Conservation (phyloP, 1,284 basidiomycete species). For the Heterobasidion irregulare region DNA sequence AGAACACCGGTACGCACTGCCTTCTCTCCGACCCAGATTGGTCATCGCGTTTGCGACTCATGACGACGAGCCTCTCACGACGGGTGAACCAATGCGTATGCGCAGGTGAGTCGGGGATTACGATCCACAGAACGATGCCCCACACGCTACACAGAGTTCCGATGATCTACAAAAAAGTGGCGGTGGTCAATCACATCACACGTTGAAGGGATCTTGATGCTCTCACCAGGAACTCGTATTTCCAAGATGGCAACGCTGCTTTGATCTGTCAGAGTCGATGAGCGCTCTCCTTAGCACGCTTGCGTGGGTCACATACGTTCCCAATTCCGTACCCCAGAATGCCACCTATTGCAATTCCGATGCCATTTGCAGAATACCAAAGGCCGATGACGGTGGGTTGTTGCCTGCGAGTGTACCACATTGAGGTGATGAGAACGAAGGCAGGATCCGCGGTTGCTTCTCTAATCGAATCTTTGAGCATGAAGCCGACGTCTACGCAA, state of each 20-base stretch:
- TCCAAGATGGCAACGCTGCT: background rate
- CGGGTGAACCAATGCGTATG: constrained; percentile 25
- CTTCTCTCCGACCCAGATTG: constrained; percentile 20
- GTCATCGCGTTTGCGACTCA: constrained; percentile 23
- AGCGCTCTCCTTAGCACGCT: constrained; percentile 10
- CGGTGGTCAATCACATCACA: background rate
- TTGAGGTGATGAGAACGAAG: constrained; percentile 30
- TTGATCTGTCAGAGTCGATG: background rate
- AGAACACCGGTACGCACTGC: constrained; percentile 9
- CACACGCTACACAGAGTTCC: constrained; percentile 19
- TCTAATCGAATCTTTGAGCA: too few species aligned
- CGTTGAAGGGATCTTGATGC: background rate
- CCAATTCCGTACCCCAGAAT: constrained; percentile 22
- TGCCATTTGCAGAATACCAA: constrained; percentile 22
- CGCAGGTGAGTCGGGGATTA: constrained; percentile 26
- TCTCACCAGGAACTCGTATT: background rate
- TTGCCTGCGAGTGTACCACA: constrained; percentile 33
- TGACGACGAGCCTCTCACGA: constrained; percentile 23
- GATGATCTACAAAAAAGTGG: constrained; percentile 13
- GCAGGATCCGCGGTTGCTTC: constrained; percentile 28
- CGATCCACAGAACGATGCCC: constrained; percentile 18
- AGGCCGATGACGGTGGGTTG: constrained; percentile 28
- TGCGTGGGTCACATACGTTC: constrained; percentile 2
- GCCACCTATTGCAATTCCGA: constrained; percentile 20
- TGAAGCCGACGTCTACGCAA: too few species aligned